Conservation (phyloP, 2,329 filamentous ascomycete genomes). For the Conoideocrella luteorostrata region DNA sequence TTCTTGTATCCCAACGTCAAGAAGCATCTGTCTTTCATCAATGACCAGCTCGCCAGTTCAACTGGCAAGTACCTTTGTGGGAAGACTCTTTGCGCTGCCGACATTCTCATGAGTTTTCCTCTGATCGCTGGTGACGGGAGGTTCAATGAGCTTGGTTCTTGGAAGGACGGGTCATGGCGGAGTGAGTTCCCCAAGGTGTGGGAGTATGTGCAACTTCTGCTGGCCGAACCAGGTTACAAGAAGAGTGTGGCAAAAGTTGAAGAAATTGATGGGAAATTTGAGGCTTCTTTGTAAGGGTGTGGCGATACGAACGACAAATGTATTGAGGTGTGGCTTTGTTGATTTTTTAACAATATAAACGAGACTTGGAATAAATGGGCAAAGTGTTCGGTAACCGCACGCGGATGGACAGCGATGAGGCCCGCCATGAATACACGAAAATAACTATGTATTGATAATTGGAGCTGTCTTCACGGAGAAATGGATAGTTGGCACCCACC, state of each 20-base stretch:
- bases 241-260: slow-evolving; percentile 42
- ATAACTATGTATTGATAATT: too few relatives aligned
- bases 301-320: too few relatives aligned
- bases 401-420: too few relatives aligned
- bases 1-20: slow-evolving; percentile 43
- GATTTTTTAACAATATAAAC: too few relatives aligned
- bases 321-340: too few relatives aligned
- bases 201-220: slow-evolving; percentile 40
- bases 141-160: slow-evolving; percentile 35
- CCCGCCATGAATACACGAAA: too few relatives aligned
- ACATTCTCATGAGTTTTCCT: slow-evolving; percentile 48
- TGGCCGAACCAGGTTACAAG: slow-evolving; percentile 41
- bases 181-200: slow-evolving; percentile 36
- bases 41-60: slow-evolving; percentile 41
- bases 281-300: slow-evolving; percentile 10
- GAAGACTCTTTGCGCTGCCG: slow-evolving; percentile 41
- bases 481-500: too few relatives aligned
- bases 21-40: slow-evolving; percentile 42
- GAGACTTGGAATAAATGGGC: too few relatives aligned
- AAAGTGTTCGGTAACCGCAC: too few relatives aligned
- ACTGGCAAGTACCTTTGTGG: slow-evolving; percentile 44
- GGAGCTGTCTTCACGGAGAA: too few relatives aligned
- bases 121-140: slow-evolving; percentile 37
- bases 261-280: slow-evolving; percentile 38
- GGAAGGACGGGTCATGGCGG: slow-evolving; percentile 33